These are phyloP conservation scores for Striga hermonthica DNA, from an alignment of 305 asterid genomes.

Conservation along the genomic window DNA sequence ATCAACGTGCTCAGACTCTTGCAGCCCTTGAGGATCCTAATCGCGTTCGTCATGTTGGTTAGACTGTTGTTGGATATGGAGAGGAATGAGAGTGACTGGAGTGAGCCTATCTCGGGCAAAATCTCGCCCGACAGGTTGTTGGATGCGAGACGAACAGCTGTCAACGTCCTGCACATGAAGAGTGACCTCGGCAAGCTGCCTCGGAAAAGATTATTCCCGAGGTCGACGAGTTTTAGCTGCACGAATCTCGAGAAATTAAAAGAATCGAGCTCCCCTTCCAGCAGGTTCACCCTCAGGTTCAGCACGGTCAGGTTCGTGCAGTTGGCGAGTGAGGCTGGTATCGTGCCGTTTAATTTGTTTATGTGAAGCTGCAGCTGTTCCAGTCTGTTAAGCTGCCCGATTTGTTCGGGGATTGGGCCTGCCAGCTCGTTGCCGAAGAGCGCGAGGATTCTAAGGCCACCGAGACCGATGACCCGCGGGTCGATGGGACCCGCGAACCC, in stretches of 20 bases:
- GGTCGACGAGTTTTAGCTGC: constrained; percentile 59
- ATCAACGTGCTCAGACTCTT: constrained; percentile 63
- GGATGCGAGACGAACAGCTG: constrained; percentile 75
- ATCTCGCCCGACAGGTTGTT: constrained; percentile 67
- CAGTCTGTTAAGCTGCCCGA: constrained; percentile 61
- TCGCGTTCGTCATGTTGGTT: constrained; percentile 58
- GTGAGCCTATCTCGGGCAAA: constrained; percentile 45
- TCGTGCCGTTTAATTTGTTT: constrained; percentile 61
- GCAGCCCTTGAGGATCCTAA: constrained; percentile 59
- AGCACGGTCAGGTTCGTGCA: constrained; percentile 61
- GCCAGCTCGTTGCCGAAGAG: constrained; percentile 61
- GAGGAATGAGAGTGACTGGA: constrained; percentile 69
- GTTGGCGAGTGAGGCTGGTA: constrained; percentile 70
- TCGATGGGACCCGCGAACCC: constrained; percentile 54
- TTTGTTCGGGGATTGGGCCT: constrained; percentile 59
- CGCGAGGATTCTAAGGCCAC: constrained; percentile 50
- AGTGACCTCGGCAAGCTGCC: constrained; percentile 69
- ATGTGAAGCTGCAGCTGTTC: constrained; percentile 69
- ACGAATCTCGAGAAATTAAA: constrained; percentile 66
- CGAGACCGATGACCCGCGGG: constrained; percentile 46
- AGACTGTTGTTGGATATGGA: constrained; percentile 84
- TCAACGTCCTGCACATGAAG: constrained; percentile 63
- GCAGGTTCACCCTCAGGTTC: constrained; percentile 67
- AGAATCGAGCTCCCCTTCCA: constrained; percentile 65
- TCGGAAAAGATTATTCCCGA: constrained; percentile 63